Conservation (phyloP, 2,329 filamentous ascomycete genomes). For the Talaromyces sp. region DNA sequence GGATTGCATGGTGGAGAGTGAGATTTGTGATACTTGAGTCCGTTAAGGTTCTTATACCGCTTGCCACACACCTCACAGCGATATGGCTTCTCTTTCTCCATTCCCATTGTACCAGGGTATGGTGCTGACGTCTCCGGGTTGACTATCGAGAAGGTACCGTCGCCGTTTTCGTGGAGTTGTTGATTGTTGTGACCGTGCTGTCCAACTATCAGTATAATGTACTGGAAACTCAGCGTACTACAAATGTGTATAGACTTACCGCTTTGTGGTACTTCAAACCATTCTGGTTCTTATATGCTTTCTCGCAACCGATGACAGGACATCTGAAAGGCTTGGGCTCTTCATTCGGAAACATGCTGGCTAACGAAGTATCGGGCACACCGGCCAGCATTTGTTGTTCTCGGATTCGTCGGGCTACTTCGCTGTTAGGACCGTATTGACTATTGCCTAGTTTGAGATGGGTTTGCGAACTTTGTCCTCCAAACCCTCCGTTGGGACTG, state of each 20-base stretch:
- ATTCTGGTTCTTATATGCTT: slow-evolving; percentile 99
- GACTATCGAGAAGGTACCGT: slow-evolving; percentile 96
- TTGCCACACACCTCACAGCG: slow-evolving; percentile 96
- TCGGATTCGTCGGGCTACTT: slow-evolving; percentile 64
- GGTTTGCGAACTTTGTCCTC: slow-evolving; percentile 58
- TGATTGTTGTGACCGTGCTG: slow-evolving; percentile 93
- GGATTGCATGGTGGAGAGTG: slow-evolving; percentile 89
- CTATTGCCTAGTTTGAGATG: slow-evolving; percentile 72
- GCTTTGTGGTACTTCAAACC: slow-evolving; percentile 86
- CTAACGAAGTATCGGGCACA: slow-evolving; percentile 45
- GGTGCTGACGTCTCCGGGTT: slow-evolving; percentile 92
- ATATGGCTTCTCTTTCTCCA: slow-evolving; percentile 99
- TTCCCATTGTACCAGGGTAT: slow-evolving; percentile 94
- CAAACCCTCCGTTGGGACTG: slow-evolving; percentile 73
- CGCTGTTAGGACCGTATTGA: slow-evolving; percentile 73
- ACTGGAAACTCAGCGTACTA: not conserved
- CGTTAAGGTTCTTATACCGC: slow-evolving; percentile 98
- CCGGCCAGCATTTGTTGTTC: slow-evolving; percentile 63
- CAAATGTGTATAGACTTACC: slow-evolving; percentile 43
- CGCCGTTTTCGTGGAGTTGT: slow-evolving; percentile 91
- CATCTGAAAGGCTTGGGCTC: slow-evolving; percentile 98
- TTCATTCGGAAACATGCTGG: slow-evolving; percentile 59
- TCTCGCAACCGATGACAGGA: slow-evolving; percentile 96
- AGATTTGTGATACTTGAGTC: slow-evolving; percentile 88
- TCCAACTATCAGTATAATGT: slow-evolving; percentile 24